Evolutionary conservation across 805 yeast species (phyloP), one percentile per base, ranked within the genome.

Genomic region (Kazachstania viticola): DNA sequence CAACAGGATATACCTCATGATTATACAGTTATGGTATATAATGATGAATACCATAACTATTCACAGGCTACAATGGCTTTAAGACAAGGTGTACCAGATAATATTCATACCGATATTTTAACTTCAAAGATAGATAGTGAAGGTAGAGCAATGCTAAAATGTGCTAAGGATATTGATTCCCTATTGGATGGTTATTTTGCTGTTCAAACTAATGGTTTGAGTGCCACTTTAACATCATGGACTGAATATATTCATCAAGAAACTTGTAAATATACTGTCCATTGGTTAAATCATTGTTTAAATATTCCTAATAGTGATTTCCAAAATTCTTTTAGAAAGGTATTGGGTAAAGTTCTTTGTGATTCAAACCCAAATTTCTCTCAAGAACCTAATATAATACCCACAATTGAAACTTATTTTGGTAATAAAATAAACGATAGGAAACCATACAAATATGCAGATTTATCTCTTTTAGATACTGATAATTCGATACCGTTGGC

Each of bases 31-130:
- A 48, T 76, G 15, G 60, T 79, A n/a, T 81, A 87, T 79, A 81
- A 81, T 50, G 93, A 81, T 47, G 91, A 81, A 45, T 65, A 62
- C 41, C 91, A 81, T 45, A 69, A 72, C 43, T 70, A 66, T 41
- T 60, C 64, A 2, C 69, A 71, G 35, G 81, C 81, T 2, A 61
- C 59, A 13, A 50, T 54, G 9, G 71, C 73, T 3, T 62, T 75
- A 17, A 49, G 58, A 32, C 60, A 55, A 37, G 60, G 60, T 19
- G 52, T 46, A 4, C 60, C 60, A 4, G 60, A 55, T 37, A 52
- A 51, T 32, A 40, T 45, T 16, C 57, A 53, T 29, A 50, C 49
- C 3, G 60, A 55, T 35, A 32, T 51, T 21, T 34, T 55, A 27
- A 51, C 81, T 0, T 48, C 56, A 1, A 54, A 56, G 12, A 65